Base-by-base conservation (phyloP, 1,284 basidiomycete genomes). In the Boletus albobrunnescens region DNA sequence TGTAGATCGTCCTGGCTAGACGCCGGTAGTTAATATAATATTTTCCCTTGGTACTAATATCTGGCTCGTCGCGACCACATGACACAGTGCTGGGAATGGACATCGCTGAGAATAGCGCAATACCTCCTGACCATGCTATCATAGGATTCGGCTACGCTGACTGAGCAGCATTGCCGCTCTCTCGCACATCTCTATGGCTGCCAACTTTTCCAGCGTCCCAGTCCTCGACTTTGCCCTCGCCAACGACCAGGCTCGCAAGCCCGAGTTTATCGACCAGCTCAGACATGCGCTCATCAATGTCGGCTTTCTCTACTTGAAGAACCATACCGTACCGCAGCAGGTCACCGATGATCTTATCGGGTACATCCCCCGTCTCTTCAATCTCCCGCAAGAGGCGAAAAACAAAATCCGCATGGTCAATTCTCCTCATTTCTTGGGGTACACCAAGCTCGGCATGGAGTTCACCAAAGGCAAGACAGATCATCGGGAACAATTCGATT, bases 231-330 rank as follows among this genome's bases (percentile, higher is more conserved):
- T 65, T 39, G 42, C 65, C 23, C 56, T 66, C 36, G n/a, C 41
- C 32, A 41, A 52, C 6, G 53, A 65, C 36, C 36, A 41, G 16
- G 22, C 49, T 2, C 60, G 30, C n/a, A 70, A 67, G 27, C 55
- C 67, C 14, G 59, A 67, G 39, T 79, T 81, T 57, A 65, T 80
- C 41, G 55, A 57, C 1, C 71, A 77, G 41, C 73, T 81, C 4
- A 71, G 69, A 16, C 64, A 77, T 52, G 76, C 77, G 0, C 69
- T 81, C 54, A 66, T 78, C 56, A 70, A 76, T 41, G 74, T 79
- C 54, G 78, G 77, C 36, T 79, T 79, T 57, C 68, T 78, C 49
- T 79, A 79, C 56, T 64, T 79, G 36, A 59, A 69, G 31, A 71
- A 78, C 51, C 67, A 74, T 13, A 71, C 76, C 0, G 67, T 80